Evolutionary conservation across 441 rosid species (phyloP), one percentile per base, ranked within the genome.

Genomic region (Pelargonium myrrhifolium): DNA sequence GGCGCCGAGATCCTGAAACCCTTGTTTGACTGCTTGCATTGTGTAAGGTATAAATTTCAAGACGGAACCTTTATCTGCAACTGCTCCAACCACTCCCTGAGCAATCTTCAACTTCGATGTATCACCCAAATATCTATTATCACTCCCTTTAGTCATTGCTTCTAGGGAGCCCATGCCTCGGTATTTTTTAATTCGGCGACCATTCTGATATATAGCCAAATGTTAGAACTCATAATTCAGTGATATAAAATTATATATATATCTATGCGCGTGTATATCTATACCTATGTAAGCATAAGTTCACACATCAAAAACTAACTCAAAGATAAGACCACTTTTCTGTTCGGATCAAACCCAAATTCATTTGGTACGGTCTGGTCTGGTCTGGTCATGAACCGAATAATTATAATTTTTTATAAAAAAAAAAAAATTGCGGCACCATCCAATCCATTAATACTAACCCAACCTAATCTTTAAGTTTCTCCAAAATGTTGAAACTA

Each of bases 21-120:
- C 97, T 83, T 92, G 97, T 80, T 87, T 92, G 51, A 92, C 94
- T 7, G 97, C 97, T 79, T 92, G 96, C 89, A 89, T 82, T 3
- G 94, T 80, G 75, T 92, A 89, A 68, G 96, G 96, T 63, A 89
- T 55, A 62, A 86, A 75, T 78, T 84, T 84, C 74, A 89, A 78
- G 14, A 89, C 84, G 1, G 94, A 89, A 40, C 92, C 97, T 81
- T 87, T 92, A 78, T 92, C 96, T 1, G 88, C 86, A 65, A 92
- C 94, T 22, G 91, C 84, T 70, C 96, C 97, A 26, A 92, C 94
- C 61, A 92, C 96, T 21, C 97, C 97, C 76, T 92, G 94, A 9
- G 97, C 94, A 75, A 92, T 87, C 85, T 92, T 92, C 65, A 89
- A 81, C 76, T 83, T 89, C 0, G 90, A 71, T 9, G 74, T 82